Evolutionary conservation across 2,329 filamentous ascomycete genomes (phyloP), one percentile per base, ranked within the genome.

Genomic region (Escovopsis sp.): DNA sequence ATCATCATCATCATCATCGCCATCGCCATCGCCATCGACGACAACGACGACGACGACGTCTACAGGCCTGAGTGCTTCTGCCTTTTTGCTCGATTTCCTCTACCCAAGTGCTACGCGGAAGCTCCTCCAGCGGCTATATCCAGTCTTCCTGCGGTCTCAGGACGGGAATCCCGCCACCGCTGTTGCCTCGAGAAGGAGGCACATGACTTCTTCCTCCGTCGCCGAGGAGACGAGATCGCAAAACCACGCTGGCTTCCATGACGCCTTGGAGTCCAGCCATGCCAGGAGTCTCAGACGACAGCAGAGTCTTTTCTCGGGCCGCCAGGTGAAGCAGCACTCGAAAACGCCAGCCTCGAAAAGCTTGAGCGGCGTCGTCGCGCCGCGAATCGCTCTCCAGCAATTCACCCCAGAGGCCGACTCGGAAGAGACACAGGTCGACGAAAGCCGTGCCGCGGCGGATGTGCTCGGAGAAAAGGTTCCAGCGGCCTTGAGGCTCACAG

Each of bases 21-120:
- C 27, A 30, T 9, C 27, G 9, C 9, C 25, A 27, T 6, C 9
- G 9, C 9, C 25, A 9, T 27, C 25, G 25, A 6, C 25, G 9
- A 6, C 25, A 9, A 6, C 25, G 25, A 6, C 25, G 8, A 9
- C 27, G 27, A 9, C 27, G 8, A 3, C 27, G 7, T 11, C 27
- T 11, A 47, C 49, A 9, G 53, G 55, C 2, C 50, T 71, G 42
- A 57, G 57, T 33, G 65, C 70, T 25, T 72, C 71, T 5, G 51
- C 63, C 8, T 67, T 73, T 42, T 56, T 72, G 38, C 65, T 76
- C 53, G 72, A 76, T 53, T 76, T 76, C 41, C 55, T 76, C 8
- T 75, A 74, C 40, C 72, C 72, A 5, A 63, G 51, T 30, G 64
- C 63, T 9, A 62, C 68, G 10, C 43, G 65, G 11, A 56, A 62